Evolutionary conservation across 2,329 filamentous ascomycete genomes (phyloP).

Genomic region (Coleophoma crateriformis): DNA sequence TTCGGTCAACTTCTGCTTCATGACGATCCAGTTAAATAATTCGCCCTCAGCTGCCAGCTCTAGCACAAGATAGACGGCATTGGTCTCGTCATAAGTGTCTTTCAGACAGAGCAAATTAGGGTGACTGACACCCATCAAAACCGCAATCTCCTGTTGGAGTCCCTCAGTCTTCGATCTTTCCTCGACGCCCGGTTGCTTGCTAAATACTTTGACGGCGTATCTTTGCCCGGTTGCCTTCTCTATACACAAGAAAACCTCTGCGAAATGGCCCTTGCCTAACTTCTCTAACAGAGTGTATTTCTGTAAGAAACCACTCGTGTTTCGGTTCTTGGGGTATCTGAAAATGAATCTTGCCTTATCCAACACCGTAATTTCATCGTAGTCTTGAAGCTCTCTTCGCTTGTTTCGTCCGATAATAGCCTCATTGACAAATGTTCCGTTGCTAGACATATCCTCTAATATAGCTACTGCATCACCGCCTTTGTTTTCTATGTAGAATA

Average conservation of each 20-base stretch:
- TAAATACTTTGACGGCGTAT: slow-evolving; percentile 93
- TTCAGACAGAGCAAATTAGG: slow-evolving; percentile 89
- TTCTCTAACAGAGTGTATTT: slow-evolving; percentile 82
- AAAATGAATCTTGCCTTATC: slow-evolving; percentile 87
- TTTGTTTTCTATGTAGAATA: slow-evolving; percentile 59
- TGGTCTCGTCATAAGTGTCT: slow-evolving; percentile 87
- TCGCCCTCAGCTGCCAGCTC: slow-evolving; percentile 91
- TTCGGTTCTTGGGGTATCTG: slow-evolving; percentile 72
- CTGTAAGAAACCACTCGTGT: slow-evolving; percentile 74
- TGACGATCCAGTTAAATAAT: slow-evolving; percentile 90
- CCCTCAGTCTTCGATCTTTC: slow-evolving; percentile 81
- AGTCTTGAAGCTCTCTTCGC: slow-evolving; percentile 78
- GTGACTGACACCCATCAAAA: slow-evolving; percentile 95
- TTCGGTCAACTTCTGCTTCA: slow-evolving; percentile 84
- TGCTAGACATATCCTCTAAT: slow-evolving; percentile 88
- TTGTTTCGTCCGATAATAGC: slow-evolving; percentile 88
- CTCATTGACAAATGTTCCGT: slow-evolving; percentile 95
- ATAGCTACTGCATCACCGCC: slow-evolving; percentile 61
- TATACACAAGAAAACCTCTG: slow-evolving; percentile 84
- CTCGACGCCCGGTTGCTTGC: slow-evolving; percentile 74
- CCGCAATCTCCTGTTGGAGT: slow-evolving; percentile 90
- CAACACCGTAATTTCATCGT: slow-evolving; percentile 85
- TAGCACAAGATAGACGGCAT: slow-evolving; percentile 85
- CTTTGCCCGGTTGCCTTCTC: slow-evolving; percentile 78
- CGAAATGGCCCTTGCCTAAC: slow-evolving; percentile 92